Conservation (phyloP, 2,329 filamentous ascomycete genomes). For the Aspergillus udagawae region DNA sequence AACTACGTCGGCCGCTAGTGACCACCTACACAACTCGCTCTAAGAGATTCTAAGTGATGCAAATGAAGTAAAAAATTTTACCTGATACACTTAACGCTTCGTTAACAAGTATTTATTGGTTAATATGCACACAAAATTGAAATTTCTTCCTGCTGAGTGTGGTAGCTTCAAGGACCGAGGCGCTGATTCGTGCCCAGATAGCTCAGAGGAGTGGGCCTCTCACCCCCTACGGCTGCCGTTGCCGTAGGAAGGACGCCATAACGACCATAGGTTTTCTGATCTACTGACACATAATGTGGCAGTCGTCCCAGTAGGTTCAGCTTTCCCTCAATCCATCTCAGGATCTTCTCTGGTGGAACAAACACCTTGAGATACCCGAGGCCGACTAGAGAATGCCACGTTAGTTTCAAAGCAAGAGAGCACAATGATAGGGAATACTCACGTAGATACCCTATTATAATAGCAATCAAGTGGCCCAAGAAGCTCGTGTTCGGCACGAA, state of each 20-base stretch:
- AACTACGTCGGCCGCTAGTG: slow-evolving; percentile 30
- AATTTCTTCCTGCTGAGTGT: neutral
- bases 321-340: slow-evolving; percentile 85
- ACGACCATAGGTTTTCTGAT: slow-evolving; percentile 91
- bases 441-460: slow-evolving; percentile 84
- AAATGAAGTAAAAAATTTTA: neutral
- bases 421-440: slow-evolving; percentile 34
- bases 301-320: slow-evolving; percentile 78
- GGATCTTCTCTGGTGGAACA: slow-evolving; percentile 79
- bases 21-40: slow-evolving; percentile 29
- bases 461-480: slow-evolving; percentile 78
- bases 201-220: slow-evolving; percentile 49
- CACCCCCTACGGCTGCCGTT: slow-evolving; percentile 17
- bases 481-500: slow-evolving; percentile 79
- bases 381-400: slow-evolving; percentile 54
- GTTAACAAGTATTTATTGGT: slow-evolving; percentile 12
- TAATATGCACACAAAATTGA: slow-evolving; percentile 31
- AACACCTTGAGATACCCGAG: slow-evolving; percentile 86
- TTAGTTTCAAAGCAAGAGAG: slow-evolving; percentile 1
- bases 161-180: slow-evolving; percentile 57
- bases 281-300: slow-evolving; percentile 89
- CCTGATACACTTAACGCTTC: slow-evolving; percentile 1
- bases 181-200: slow-evolving; percentile 62
- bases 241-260: slow-evolving; percentile 78
- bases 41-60: slow-evolving; percentile 1